phyloP scores from a whole-genome alignment of 768 basidiomycete genomes.

The Suillus bovinus region DNA sequence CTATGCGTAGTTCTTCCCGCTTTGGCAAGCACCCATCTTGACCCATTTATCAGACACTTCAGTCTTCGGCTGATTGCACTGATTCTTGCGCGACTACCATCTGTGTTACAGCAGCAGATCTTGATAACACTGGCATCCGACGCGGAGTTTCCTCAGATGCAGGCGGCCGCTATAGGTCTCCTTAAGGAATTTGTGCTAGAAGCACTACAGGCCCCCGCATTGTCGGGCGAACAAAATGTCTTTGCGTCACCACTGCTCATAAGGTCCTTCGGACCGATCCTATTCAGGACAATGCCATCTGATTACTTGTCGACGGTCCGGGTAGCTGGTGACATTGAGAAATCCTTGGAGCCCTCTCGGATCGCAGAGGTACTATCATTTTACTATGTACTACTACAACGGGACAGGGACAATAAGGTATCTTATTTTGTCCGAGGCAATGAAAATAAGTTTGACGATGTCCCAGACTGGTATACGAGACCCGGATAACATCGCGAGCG shows the following conservation, averaged over 20 bases:
- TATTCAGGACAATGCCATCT: conserved; percentile 58
- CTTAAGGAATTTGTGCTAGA: conserved; percentile 68
- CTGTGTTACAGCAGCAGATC: conserved; percentile 51
- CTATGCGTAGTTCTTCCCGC: conserved; percentile 52
- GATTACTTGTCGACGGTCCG: conserved; percentile 44
- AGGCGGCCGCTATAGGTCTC: conserved; percentile 65
- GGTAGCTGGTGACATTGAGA: conserved; percentile 47
- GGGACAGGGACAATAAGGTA: conserved; percentile 62
- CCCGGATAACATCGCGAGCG: conserved; percentile 40
- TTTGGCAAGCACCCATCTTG: conserved; percentile 62
- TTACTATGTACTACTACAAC: conserved; percentile 61
- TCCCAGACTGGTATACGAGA: conserved; percentile 55
- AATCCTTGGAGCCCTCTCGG: conserved; percentile 58
- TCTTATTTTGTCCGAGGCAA: conserved; percentile 9
- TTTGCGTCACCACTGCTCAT: conserved; percentile 61
- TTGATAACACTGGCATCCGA: conserved; percentile 54
- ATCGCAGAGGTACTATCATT: conserved; percentile 67
- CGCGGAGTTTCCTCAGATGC: conserved; percentile 61
- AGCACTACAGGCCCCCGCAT: conserved; percentile 36
- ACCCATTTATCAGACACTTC: conserved; percentile 57
- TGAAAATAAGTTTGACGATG: conserved; percentile 1
- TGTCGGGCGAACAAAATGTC: conserved; percentile 30
- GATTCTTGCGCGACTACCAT: conserved; percentile 48
- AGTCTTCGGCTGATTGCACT: conserved; percentile 60
- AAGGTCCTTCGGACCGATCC: conserved; percentile 54